Evolutionary conservation across 768 basidiomycete species (phyloP).

Genomic region (Lentinula raphanica): DNA sequence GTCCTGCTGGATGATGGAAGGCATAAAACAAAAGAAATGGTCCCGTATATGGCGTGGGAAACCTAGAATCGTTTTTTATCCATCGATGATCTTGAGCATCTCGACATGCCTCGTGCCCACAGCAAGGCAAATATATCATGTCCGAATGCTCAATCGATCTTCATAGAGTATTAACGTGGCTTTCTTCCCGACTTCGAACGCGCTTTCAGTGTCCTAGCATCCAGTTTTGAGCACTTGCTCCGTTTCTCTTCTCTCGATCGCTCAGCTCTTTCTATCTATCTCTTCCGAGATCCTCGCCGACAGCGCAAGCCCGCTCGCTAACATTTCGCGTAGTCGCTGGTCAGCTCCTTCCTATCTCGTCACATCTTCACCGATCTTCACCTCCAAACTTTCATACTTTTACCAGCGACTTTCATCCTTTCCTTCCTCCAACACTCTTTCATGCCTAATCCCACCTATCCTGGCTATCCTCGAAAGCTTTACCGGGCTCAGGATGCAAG

Average conservation of each 20-base stretch:
- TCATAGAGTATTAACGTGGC: constrained; percentile 1
- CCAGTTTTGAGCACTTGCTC: constrained; percentile 18
- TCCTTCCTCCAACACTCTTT: constrained; percentile 7
- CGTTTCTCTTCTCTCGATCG: constrained; percentile 14
- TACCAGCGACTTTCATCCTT: constrained; percentile 8
- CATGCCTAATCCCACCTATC: constrained; percentile 10
- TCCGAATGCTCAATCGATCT: constrained; percentile 6
- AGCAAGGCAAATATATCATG: constrained; percentile 32
- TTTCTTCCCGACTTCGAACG: constrained; percentile 13
- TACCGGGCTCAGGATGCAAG: constrained; percentile 3
- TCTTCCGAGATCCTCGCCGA: constrained; percentile 32
- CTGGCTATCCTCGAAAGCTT: constrained; percentile 9
- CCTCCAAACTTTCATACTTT: constrained; percentile 3
- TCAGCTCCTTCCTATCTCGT: constrained; percentile 9
- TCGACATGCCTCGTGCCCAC: constrained; percentile 34
- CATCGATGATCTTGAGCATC: constrained; percentile 8
- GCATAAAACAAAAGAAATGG: background rate
- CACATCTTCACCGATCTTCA: constrained; percentile 13
- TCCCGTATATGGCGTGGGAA: background rate
- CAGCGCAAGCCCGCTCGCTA: constrained; percentile 28
- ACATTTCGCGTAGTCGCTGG: background rate
- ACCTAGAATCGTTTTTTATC: constrained; percentile 8
- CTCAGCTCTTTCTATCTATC: constrained; percentile 1
- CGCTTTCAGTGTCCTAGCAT: constrained; percentile 14
- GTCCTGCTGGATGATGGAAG: no score